These are phyloP conservation scores for Narthecium ossifragum DNA, from an alignment of 106 monocot species.

Conservation along the genomic window DNA sequence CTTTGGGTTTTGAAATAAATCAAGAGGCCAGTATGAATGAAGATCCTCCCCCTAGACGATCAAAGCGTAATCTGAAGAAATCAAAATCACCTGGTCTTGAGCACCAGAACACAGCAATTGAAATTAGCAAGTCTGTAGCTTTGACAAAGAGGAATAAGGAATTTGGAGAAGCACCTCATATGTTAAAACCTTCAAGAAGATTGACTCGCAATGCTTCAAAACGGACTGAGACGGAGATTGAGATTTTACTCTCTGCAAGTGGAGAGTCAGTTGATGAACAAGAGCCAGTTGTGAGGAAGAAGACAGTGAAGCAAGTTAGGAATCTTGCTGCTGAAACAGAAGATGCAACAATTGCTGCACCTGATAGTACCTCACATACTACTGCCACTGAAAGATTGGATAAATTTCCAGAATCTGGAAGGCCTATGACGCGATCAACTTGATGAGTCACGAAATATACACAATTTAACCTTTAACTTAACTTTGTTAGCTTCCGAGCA, in stretches of 20 bases:
- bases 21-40: not conserved
- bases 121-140: too few relatives aligned
- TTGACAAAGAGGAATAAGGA: too few relatives aligned
- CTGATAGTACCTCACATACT: not conserved
- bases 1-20: not conserved
- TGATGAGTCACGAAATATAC: too few relatives aligned
- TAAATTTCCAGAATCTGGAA: too few relatives aligned
- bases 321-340: not conserved
- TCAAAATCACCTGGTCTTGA: not conserved
- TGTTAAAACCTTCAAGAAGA: not conserved
- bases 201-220: not conserved
- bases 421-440: too few relatives aligned
- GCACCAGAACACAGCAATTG: not conserved
- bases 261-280: not conserved
- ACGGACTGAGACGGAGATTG: not conserved
- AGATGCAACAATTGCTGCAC: not conserved
- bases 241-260: not conserved
- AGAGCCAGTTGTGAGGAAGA: not conserved
- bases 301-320: not conserved
- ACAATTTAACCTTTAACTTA: too few relatives aligned
- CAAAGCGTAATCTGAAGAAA: not conserved
- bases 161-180: too few relatives aligned
- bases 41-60: conserved; percentile 6
- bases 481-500: too few relatives aligned
- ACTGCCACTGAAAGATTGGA: too few relatives aligned